These are phyloP conservation scores for Laguncularia racemosa DNA, from an alignment of 345 rosid species.

Conservation along the genomic window DNA sequence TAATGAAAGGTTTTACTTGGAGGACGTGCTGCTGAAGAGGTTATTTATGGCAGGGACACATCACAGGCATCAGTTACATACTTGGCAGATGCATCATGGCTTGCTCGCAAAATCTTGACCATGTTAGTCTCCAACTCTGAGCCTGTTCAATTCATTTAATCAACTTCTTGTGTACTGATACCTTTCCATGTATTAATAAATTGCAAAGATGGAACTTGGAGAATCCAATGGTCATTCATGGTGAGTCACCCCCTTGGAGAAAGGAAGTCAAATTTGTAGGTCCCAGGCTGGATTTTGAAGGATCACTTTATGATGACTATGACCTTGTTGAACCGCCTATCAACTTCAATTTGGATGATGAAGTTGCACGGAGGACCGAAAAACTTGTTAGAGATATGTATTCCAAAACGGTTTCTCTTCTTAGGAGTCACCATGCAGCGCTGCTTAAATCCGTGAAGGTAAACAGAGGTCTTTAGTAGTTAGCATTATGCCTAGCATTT, in stretches of 20 bases:
- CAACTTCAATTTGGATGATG: constrained; percentile 82
- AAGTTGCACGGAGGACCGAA: constrained; percentile 69
- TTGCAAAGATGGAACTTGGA: constrained; percentile 77
- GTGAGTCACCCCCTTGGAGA: constrained; percentile 90
- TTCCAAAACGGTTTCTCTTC: constrained; percentile 54
- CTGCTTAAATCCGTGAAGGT: constrained; percentile 84
- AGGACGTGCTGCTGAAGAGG: constrained; percentile 96
- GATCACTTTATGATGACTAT: constrained; percentile 76
- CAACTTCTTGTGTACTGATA: constrained; percentile 1
- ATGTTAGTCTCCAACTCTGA: constrained; percentile 31
- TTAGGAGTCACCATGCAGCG: constrained; percentile 66
- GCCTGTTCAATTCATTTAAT: neutral
- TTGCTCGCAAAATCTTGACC: constrained; percentile 86
- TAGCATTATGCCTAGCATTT: neutral
- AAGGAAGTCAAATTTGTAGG: constrained; percentile 70
- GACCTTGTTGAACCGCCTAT: constrained; percentile 67
- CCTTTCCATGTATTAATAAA: constrained; percentile 3
- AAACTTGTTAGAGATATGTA: constrained; percentile 54
- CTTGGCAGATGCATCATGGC: constrained; percentile 95
- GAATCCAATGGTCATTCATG: constrained; percentile 87
- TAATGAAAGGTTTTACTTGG: constrained; percentile 66
- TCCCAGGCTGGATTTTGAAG: constrained; percentile 88
- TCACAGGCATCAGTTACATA: constrained; percentile 76
- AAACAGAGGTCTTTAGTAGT: neutral
- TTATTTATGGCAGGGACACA: constrained; percentile 80